A percentile compares a stretch with the other conserved stretches of the same genome.
phyloP scores from a whole-genome alignment of 805 yeast genomes.

The Saccharomycopsis sp. region DNA sequence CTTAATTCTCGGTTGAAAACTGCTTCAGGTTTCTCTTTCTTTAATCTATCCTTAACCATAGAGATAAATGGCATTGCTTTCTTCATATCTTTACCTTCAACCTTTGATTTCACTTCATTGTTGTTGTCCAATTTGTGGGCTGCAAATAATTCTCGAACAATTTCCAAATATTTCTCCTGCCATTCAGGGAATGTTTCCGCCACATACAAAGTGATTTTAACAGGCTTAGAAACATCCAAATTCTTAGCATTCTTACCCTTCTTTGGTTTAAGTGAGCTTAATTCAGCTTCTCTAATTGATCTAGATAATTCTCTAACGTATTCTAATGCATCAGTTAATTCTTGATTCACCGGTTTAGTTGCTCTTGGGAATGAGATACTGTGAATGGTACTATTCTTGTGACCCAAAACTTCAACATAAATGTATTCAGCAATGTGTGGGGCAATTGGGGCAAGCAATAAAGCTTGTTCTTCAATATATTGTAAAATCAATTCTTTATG shows the following conservation, averaged over 20 bases:
- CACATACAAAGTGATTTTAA: constrained; percentile 63
- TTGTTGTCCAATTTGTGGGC: constrained; percentile 57
- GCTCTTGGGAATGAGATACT: constrained; percentile 74
- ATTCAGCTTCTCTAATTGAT: constrained; percentile 89
- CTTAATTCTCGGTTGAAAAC: constrained; percentile 87
- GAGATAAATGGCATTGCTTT: constrained; percentile 97
- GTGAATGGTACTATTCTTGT: constrained; percentile 56
- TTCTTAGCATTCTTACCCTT: constrained; percentile 81
- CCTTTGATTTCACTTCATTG: constrained; percentile 53
- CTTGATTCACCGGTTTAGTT: constrained; percentile 54
- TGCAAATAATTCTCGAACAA: constrained; percentile 73
- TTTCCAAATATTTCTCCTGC: constrained; percentile 74
- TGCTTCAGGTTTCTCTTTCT: constrained; percentile 58
- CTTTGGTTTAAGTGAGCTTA: constrained; percentile 67
- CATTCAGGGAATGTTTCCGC: constrained; percentile 88
- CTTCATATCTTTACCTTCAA: constrained; percentile 83
- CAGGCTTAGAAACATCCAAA: constrained; percentile 68
- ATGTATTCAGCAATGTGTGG: constrained; percentile 93
- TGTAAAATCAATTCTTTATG: constrained; percentile 73
- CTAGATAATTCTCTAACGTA: constrained; percentile 77
- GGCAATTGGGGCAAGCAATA: constrained; percentile 84
- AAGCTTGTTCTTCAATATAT: constrained; percentile 81
- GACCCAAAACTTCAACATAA: constrained; percentile 73
- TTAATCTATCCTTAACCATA: constrained; percentile 72
- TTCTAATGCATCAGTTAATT: constrained; percentile 59